Evolutionary conservation across 2,329 filamentous ascomycete species (phyloP).

Genomic region (Zymoseptoria tritici): DNA sequence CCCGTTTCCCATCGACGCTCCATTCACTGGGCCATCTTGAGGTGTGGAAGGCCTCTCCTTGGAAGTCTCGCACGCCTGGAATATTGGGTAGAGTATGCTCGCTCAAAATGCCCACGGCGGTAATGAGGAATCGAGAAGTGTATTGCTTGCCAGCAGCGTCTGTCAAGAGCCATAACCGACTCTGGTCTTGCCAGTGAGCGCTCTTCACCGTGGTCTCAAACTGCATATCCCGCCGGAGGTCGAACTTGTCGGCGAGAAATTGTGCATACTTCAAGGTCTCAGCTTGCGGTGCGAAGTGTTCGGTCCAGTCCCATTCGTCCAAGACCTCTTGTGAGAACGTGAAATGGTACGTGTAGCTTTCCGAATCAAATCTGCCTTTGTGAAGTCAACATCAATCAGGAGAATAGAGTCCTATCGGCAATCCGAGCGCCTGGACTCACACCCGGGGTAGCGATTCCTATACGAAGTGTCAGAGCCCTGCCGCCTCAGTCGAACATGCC

Average conservation of each 20-base stretch:
- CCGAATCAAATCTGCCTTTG: conserved; percentile 37
- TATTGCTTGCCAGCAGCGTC: conserved; percentile 27
- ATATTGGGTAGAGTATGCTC: conserved; percentile 29
- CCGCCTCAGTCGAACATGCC: conserved; percentile 31
- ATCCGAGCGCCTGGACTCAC: neutral
- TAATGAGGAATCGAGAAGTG: conserved; percentile 31
- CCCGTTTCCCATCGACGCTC: conserved; percentile 29
- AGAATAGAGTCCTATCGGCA: neutral
- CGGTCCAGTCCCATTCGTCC: conserved; percentile 37
- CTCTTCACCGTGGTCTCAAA: conserved; percentile 35
- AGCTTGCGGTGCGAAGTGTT: conserved; percentile 26
- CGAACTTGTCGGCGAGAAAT: conserved; percentile 40
- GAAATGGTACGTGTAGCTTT: conserved; percentile 40
- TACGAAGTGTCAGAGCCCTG: conserved; percentile 23
- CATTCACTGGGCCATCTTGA: conserved; percentile 31
- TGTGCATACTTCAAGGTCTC: conserved; percentile 47
- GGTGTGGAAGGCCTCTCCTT: conserved; percentile 34
- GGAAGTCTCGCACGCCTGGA: conserved; percentile 29
- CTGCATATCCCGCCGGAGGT: conserved; percentile 33
- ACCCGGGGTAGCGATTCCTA: conserved; percentile 35
- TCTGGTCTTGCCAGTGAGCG: conserved; percentile 30
- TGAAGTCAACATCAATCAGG: neutral
- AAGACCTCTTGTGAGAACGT: conserved; percentile 37
- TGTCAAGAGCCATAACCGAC: conserved; percentile 28
- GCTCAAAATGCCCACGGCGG: conserved; percentile 35